These are phyloP conservation scores for Kregervanrija delftensis DNA, from an alignment of 805 yeast genomes.

Conservation along the genomic window DNA sequence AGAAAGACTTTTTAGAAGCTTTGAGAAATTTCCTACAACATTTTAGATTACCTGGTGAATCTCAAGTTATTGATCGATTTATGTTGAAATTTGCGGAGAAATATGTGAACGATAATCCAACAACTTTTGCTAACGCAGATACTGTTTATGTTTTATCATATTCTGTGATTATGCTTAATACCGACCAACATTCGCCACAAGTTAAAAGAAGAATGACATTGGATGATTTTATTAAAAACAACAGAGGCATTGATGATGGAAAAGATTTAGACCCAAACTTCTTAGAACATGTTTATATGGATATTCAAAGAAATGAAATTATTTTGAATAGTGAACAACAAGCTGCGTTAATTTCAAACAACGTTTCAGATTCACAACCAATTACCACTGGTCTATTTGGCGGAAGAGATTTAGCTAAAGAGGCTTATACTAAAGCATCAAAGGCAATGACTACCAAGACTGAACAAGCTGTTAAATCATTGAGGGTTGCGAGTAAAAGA, in stretches of 20 bases:
- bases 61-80: slow-evolving; percentile 93
- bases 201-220: slow-evolving; percentile 81
- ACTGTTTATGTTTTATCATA: slow-evolving; percentile 89
- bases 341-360: slow-evolving; percentile 76
- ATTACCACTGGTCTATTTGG: slow-evolving; percentile 44
- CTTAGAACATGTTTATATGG: slow-evolving; percentile 62
- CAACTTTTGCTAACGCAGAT: slow-evolving; percentile 85
- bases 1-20: slow-evolving; percentile 72
- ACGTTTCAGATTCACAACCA: slow-evolving; percentile 29
- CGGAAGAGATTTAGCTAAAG: slow-evolving; percentile 61
- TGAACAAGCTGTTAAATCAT: slow-evolving; percentile 67
- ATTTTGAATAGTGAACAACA: slow-evolving; percentile 90
- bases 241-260: slow-evolving; percentile 89
- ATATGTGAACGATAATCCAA: slow-evolving; percentile 81
- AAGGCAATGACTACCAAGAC: slow-evolving; percentile 87
- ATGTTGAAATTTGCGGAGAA: slow-evolving; percentile 96
- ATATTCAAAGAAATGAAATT: slow-evolving; percentile 79
- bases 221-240: slow-evolving; percentile 81
- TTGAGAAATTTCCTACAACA: slow-evolving; percentile 76
- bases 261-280: slow-evolving; percentile 72
- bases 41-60: slow-evolving; percentile 95
- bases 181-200: slow-evolving; percentile 88
- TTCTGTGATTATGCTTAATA: slow-evolving; percentile 87
- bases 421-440: slow-evolving; percentile 89
- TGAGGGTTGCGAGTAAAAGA: slow-evolving; percentile 44